These are phyloP conservation scores for Monilinia aucupariae DNA, from an alignment of 2,329 filamentous ascomycete species.

Conservation along the genomic window DNA sequence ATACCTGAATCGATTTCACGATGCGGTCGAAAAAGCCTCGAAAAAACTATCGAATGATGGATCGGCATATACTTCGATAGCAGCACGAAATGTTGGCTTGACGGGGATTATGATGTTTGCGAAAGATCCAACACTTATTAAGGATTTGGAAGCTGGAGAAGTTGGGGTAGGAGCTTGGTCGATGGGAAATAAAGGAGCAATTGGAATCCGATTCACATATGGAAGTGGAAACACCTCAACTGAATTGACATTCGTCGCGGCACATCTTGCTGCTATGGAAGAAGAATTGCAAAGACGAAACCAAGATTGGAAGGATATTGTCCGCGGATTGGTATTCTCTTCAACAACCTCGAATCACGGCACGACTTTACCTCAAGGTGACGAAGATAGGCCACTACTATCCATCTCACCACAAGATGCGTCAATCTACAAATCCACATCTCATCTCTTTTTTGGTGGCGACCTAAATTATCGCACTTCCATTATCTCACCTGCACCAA, in stretches of 20 bases:
- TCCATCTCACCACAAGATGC: conserved; percentile 41
- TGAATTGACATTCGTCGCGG: conserved; percentile 77
- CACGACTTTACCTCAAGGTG: conserved; percentile 18
- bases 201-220: conserved; percentile 69
- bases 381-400: conserved; percentile 41
- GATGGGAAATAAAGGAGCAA: conserved; percentile 94
- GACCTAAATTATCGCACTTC: conserved; percentile 94
- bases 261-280: conserved; percentile 87
- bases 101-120: conserved; percentile 85
- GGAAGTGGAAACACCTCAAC: conserved; percentile 40
- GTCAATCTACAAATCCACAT: conserved; percentile 68
- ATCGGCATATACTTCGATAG: conserved; percentile 59
- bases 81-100: conserved; percentile 75
- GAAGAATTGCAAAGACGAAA: conserved; percentile 70
- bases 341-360: conserved; percentile 33
- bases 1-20: conserved; percentile 67
- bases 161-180: conserved; percentile 79
- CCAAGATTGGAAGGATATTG: conserved; percentile 81
- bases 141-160: conserved; percentile 67
- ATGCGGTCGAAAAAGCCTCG: conserved; percentile 67
- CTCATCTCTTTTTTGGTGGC: conserved; percentile 79
- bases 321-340: conserved; percentile 72
- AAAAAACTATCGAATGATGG: conserved; percentile 32
- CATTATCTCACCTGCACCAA: conserved; percentile 54
- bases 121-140: conserved; percentile 55